phyloP scores from a whole-genome alignment of 1,284 basidiomycete species.

The Ustilago tritici region DNA sequence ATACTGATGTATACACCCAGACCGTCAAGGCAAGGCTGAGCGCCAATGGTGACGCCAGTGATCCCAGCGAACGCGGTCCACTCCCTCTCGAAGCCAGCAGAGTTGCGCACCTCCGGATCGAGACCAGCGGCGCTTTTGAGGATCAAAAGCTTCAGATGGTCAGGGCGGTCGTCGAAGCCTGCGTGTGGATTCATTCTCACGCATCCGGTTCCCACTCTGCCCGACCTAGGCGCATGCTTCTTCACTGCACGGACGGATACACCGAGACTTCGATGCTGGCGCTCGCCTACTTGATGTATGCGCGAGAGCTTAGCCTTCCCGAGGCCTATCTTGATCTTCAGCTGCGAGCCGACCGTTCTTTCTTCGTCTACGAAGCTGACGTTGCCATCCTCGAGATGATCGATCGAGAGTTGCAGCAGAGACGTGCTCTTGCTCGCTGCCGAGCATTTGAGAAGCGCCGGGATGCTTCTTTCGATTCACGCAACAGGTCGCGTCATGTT shows the following conservation, averaged over 20 bases:
- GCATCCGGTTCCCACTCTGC: constrained; percentile 1
- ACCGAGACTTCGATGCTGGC: constrained; percentile 92
- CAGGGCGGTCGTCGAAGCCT: constrained; percentile 24
- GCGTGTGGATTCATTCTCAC: constrained; percentile 1
- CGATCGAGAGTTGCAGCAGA: constrained; percentile 74
- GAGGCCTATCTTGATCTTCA: constrained; percentile 86
- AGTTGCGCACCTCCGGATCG: constrained; percentile 66
- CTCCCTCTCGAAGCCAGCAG: constrained; percentile 45
- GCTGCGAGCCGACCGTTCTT: constrained; percentile 75
- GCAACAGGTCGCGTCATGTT: constrained; percentile 19
- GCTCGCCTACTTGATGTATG: constrained; percentile 87
- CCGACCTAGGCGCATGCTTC: constrained; percentile 51
- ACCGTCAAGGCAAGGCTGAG: constrained; percentile 21
- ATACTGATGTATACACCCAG: constrained; percentile 25
- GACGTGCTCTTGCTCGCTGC: constrained; percentile 14
- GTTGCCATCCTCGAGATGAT: constrained; percentile 80
- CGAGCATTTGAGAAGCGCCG: constrained; percentile 12
- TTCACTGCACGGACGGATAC: constrained; percentile 70
- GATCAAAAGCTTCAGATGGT: constrained; percentile 57
- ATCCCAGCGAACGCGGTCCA: constrained; percentile 15
- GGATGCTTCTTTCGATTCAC: constrained; percentile 12
- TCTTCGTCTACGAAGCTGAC: constrained; percentile 91
- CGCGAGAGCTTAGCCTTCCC: constrained; percentile 77
- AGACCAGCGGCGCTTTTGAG: constrained; percentile 25
- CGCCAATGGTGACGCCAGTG: not conserved